Conservation (phyloP, 164 flowering plant genomes). For the Berberis thunbergii region DNA sequence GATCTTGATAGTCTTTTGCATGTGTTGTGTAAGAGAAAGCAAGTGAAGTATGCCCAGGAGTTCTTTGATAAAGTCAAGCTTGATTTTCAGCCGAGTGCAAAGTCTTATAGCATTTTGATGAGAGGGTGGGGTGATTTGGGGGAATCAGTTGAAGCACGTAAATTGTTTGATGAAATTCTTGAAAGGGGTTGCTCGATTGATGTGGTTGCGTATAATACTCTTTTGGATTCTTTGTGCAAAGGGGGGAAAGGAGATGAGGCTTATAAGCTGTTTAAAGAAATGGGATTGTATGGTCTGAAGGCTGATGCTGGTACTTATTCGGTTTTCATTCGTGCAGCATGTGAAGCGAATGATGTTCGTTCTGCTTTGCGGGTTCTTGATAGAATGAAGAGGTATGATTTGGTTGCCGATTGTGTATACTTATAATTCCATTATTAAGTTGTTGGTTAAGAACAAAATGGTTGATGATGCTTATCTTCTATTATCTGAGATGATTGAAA, state of each 20-base stretch:
- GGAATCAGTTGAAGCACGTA: conserved; percentile 32
- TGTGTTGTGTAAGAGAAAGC: conserved; percentile 51
- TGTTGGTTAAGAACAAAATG: conserved; percentile 40
- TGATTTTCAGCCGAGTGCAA: conserved; percentile 30
- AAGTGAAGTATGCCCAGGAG: conserved; percentile 53
- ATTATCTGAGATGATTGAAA: conserved; percentile 62
- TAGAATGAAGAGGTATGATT: conserved; percentile 54
- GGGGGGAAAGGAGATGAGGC: conserved; percentile 63
- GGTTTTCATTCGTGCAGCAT: conserved; percentile 56
- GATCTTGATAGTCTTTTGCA: conserved; percentile 62
- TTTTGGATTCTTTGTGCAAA: conserved; percentile 59
- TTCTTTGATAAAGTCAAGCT: conserved; percentile 51
- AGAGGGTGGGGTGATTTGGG: conserved; percentile 66
- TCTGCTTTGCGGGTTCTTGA: conserved; percentile 60
- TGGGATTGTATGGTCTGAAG: conserved; percentile 41
- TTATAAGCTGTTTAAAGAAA: conserved; percentile 38
- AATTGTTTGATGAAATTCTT: conserved; percentile 79
- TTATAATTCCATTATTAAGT: conserved; percentile 59
- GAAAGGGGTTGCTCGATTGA: conserved; percentile 40
- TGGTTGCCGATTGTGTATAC: conserved; percentile 60
- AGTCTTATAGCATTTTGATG: conserved; percentile 66
- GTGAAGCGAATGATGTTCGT: conserved; percentile 54
- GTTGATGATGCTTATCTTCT: conserved; percentile 71
- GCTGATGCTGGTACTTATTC: conserved; percentile 70
- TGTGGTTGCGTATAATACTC: conserved; percentile 52